phyloP scores from a whole-genome alignment of 2,329 filamentous ascomycete genomes.

The Elsinoe fawcettii region DNA sequence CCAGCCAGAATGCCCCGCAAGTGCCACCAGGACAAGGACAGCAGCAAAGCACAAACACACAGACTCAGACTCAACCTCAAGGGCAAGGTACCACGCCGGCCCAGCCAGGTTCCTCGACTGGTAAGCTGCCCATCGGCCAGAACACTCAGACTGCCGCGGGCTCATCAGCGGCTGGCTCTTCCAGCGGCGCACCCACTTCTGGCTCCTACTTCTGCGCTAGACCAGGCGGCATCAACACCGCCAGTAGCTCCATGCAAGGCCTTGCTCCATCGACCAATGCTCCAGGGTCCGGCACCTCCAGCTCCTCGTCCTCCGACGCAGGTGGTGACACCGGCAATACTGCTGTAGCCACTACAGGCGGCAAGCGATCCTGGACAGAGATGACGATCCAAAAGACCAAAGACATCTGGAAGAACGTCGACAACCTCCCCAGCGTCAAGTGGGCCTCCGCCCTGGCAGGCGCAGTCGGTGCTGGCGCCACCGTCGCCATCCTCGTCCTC shows the following conservation, averaged over 20 bases:
- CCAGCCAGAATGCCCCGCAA: not conserved
- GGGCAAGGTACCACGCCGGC: not conserved
- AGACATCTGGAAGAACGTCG: not conserved
- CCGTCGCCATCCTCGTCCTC: not conserved
- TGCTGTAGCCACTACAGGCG: not conserved
- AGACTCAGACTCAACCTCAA: not conserved
- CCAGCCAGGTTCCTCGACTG: not conserved
- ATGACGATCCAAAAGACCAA: not conserved
- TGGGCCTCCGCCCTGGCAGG: not conserved
- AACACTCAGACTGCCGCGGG: not conserved
- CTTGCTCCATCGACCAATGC: not conserved
- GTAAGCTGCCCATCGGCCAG: not conserved
- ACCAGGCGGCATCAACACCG: not conserved
- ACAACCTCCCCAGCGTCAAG: not conserved
- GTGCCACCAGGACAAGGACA: not conserved
- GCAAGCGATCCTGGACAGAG: not conserved
- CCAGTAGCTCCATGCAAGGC: not conserved
- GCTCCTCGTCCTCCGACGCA: not conserved
- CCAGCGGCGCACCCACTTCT: not conserved
- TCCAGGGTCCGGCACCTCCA: not conserved
- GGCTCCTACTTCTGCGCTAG: slow-evolving; percentile 1
- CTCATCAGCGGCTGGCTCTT: not conserved
- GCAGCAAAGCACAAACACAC: no score
- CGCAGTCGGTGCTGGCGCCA: not conserved
- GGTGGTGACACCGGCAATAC: not conserved